Evolutionary conservation across 768 basidiomycete species (phyloP), one percentile per base, ranked within the genome.

Genomic region (Gloeopeniophorella convolvens): DNA sequence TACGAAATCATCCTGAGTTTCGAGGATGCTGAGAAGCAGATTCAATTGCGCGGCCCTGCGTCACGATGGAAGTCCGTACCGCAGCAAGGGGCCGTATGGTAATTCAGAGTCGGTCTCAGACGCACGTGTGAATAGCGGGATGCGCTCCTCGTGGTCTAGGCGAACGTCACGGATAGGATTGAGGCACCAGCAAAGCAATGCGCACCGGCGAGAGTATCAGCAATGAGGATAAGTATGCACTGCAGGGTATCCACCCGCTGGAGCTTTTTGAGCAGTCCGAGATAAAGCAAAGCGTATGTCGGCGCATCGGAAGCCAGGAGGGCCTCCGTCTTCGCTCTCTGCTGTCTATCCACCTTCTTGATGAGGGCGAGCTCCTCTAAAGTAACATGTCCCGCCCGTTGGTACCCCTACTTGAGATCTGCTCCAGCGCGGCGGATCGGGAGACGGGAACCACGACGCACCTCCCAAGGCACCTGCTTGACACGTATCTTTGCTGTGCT

Each of bases 391-490:
- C 83, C 90, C 37, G 91, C 93, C 58, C 95, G 84, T 70, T 96
- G 93, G 72, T 97, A 96, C 53, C 88, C 92, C 93, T 97, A 59
- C 59, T 58, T 26, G 34, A 45, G 24, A 42, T 20, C n/a, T 13
- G n/a, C 27, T 30, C 23, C 15, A 32, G 42, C 1, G 28, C 24
- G 35, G n/a, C 43, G 16, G 47, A 15, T 10, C 2, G 20, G n/a
- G n/a, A 27, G 15, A 31, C 5, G 24, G 15, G 8, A 24, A 28
- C 28, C 31, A 34, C 15, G 41, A 47, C 72, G 51, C 50, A 95
- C 95, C 83, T 96, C 93, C 95, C 95, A 98, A 57, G 93, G 93
- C 9, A 96, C 90, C 1, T 85, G 83, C 66, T 94, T 96, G 7
- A 85, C 77, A 59, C 86, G 77, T 54, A 94, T 91, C 74, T 95